These are phyloP conservation scores for Saccharomyces kudriavzevii DNA, from an alignment of 805 yeast species.

Conservation along the genomic window DNA sequence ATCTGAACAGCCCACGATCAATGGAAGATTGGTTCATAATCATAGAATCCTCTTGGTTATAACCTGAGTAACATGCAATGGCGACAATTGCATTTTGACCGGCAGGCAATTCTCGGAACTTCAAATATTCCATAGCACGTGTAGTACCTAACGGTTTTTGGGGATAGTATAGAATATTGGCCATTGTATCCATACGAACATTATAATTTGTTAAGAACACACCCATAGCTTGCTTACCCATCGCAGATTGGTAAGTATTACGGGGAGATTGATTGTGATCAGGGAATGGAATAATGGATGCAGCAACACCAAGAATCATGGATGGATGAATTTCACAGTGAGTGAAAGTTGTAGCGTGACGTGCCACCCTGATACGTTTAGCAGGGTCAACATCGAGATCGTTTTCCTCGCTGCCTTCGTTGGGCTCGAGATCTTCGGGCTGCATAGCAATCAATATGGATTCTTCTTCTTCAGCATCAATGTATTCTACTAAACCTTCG, in stretches of 20 bases:
- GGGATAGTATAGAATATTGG: conserved; percentile 92
- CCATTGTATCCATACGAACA: conserved; percentile 99
- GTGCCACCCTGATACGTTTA: conserved; percentile 71
- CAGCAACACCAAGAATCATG: conserved; percentile 97
- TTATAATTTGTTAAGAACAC: conserved; percentile 90
- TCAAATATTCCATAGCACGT: conserved; percentile 93
- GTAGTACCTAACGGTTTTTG: conserved; percentile 98
- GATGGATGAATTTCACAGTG: conserved; percentile 99
- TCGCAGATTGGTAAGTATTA: conserved; percentile 98
- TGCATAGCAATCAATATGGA: conserved; percentile 98
- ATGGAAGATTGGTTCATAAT: conserved; percentile 98
- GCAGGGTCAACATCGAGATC: conserved; percentile 45
- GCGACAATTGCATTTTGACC: conserved; percentile 99
- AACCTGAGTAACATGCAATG: conserved; percentile 95
- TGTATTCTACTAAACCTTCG: conserved; percentile 88
- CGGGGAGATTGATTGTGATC: conserved; percentile 99
- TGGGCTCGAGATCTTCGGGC: conserved; percentile 86
- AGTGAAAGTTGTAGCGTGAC: conserved; percentile 77
- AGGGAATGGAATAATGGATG: conserved; percentile 98
- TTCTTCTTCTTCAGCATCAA: conserved; percentile 98
- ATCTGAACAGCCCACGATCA: conserved; percentile 92
- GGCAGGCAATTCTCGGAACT: conserved; percentile 96
- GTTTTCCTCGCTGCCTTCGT: conserved; percentile 35
- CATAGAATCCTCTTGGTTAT: conserved; percentile 99
- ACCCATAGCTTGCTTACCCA: conserved; percentile 99